Base-by-base conservation (phyloP, 495 filamentous ascomycete species). In the Penicillium soppii region DNA sequence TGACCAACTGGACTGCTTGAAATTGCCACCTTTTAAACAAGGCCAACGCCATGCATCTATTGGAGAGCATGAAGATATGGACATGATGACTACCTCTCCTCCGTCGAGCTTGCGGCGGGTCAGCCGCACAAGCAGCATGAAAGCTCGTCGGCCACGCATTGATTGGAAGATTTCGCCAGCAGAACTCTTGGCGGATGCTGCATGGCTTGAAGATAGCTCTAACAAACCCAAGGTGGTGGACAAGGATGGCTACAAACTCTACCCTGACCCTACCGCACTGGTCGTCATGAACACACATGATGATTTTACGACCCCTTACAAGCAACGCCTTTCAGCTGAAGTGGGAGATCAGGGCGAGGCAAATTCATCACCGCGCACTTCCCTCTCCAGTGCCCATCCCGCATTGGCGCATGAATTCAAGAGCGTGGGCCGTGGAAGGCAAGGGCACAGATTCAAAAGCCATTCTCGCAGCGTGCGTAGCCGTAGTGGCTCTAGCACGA, bases 101-200 rank as follows among this genome's bases (percentile, higher is more conserved):
- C 57, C 64, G n/a, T 62, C 68, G 8, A 75, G 68, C 29, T 35
- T 70, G 29, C 58, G 63, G 33, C 67, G 59, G 25, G 58, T 62
- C 13, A 75, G 61, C 16, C 67, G 61, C 26, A 63, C 71, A 30
- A 70, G 64, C 37, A 69, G 64, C 19, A 57, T 65, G 29, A 87
- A 86, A 48, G 66, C 79, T 1, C 82, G 79, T 57, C 74, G 89
- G 36, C 82, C 83, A 7, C 79, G 85, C 27, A 79, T 86, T n/a
- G 90, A 92, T 52, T 96, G 92, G 91, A 75, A 74, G 3, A 82
- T 88, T 8, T 80, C 82, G 33, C 87, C 91, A 0, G 83, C 85
- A 38, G 91, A 96, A 55, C 79, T 95, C 58, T 70, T 97, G 17
- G 89, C 90, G 1, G 92, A 97, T 69, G 75, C 84, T 9, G 85